These are phyloP conservation scores for Fraxinus sp. DNA, from an alignment of 305 asterid genomes.

Conservation along the genomic window DNA sequence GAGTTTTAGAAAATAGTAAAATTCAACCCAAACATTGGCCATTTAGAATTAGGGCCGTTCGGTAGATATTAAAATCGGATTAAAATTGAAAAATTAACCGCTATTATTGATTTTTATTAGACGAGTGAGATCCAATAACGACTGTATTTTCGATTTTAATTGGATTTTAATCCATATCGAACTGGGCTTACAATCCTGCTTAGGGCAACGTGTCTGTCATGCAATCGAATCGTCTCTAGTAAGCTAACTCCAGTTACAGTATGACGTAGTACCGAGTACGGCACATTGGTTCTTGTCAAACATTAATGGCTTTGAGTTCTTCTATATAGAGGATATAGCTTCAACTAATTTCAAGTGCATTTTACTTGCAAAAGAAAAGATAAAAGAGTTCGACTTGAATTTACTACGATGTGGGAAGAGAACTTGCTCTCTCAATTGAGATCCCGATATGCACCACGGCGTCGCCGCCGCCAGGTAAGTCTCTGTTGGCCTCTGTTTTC, in stretches of 20 bases:
- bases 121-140: no score
- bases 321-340: not conserved
- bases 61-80: no score
- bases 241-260: not conserved
- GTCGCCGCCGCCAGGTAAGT: not conserved
- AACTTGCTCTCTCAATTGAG: not conserved
- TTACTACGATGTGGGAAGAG: not conserved
- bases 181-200: no score
- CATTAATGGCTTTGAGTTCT: not conserved
- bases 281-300: not conserved
- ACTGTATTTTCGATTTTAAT: no score
- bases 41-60: no score
- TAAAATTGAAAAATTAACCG: no score
- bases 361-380: not conserved
- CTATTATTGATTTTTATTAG: no score
- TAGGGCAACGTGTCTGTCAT: not conserved
- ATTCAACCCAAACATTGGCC: no score
- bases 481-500: not conserved
- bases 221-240: not conserved
- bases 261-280: not conserved
- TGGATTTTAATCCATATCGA: no score
- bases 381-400: not conserved
- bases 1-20: no score
- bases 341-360: no score
- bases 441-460: not conserved